Evolutionary conservation across 495 filamentous ascomycete species (phyloP).

Genomic region (Clavariopsis aquatica): DNA sequence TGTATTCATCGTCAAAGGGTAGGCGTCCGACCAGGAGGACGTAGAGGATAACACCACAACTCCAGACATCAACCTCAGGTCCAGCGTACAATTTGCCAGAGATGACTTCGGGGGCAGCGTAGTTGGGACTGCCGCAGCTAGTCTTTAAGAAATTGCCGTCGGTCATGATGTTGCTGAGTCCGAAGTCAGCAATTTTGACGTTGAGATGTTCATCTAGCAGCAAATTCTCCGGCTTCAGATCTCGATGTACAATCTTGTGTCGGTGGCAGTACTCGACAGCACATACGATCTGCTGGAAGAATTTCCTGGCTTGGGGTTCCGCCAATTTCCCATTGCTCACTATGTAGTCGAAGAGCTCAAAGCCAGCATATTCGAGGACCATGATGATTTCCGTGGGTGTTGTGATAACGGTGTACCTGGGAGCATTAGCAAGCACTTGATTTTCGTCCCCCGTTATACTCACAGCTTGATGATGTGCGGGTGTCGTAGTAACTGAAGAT

Average conservation of each 20-base stretch:
- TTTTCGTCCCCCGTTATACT: conserved; percentile 41
- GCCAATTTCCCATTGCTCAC: conserved; percentile 86
- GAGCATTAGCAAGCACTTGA: conserved; percentile 25
- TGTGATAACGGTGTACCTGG: conserved; percentile 92
- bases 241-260: conserved; percentile 97
- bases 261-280: conserved; percentile 98
- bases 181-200: conserved; percentile 99
- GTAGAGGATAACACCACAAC: conserved; percentile 97
- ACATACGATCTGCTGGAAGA: conserved; percentile 99
- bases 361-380: conserved; percentile 96
- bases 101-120: conserved; percentile 96
- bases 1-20: conserved; percentile 97
- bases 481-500: conserved; percentile 90
- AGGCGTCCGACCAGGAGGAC: conserved; percentile 88
- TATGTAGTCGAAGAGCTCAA: conserved; percentile 96
- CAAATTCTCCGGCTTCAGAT: conserved; percentile 96
- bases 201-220: conserved; percentile 91
- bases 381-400: conserved; percentile 93
- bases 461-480: conserved; percentile 99
- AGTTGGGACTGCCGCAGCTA: conserved; percentile 96
- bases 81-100: conserved; percentile 96
- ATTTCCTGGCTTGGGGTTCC: conserved; percentile 86
- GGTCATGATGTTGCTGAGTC: conserved; percentile 98
- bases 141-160: conserved; percentile 99
- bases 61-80: conserved; percentile 98